Base-by-base conservation (phyloP, 352 stramenopile genomes). In the Pythium utonaiense region DNA sequence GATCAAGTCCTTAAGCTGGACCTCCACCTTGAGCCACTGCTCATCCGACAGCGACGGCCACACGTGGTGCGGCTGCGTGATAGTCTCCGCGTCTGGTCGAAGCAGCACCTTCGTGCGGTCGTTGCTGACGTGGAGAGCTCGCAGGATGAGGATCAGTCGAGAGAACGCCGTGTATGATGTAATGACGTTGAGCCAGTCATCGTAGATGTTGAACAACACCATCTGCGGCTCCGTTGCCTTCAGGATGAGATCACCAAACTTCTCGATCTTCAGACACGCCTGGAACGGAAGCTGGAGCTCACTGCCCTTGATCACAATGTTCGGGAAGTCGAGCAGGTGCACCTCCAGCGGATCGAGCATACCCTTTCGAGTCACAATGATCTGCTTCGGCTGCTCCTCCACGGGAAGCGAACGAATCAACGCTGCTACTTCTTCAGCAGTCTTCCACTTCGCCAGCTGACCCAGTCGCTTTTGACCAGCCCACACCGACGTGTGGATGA, bases 121-220 rank as follows among this genome's bases (percentile, higher is more conserved):
- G 33, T 94, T 89, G 83, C 97, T 98, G 21, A 99, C 97, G 70
- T 99, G 97, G 24, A 99, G 73, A 12, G 97, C 96, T 53, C 98
- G 91, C 33, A 99, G 80, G 63, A 99, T 99, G 55, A 99, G 81
- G 67, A 99, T 99, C 58, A 99, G 74, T 34, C 98, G 86, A 48
- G 96, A 99, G 76, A 99, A 99, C 3, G 97, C 97, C n/a, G 98
- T 99, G 87, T 99, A 99, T 17, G 95, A 99, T 27, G 97, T 99
- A 77, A 99, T 99, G 1, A 93, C 98, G 73, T 99, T 99, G 14
- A 99, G 83, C 98, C 98, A 99, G 82, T 99, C 98, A 73, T 99
- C 98, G 73, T 99, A 99, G 57, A 99, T 99, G 75, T 99, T 99
- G 79, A 99, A 99, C 28, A 99, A 75, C 21, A 99, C 96, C 97